phyloP scores from a whole-genome alignment of 2,329 filamentous ascomycete genomes.

The Myriangium duriaei region DNA sequence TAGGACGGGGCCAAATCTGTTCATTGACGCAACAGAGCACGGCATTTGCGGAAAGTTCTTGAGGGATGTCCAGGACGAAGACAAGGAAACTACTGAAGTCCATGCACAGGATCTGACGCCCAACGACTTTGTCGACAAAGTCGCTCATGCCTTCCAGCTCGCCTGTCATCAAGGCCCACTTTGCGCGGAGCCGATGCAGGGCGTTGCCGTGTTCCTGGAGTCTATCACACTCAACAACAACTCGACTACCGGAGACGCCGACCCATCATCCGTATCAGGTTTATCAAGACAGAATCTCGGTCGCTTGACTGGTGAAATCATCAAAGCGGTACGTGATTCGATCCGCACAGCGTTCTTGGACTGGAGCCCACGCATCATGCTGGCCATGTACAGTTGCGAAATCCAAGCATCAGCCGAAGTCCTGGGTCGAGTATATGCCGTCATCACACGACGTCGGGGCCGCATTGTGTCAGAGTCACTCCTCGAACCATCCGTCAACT shows the following conservation, averaged over 20 bases:
- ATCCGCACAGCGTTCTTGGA: constrained; percentile 81
- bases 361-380: constrained; percentile 88
- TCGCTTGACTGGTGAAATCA: constrained; percentile 82
- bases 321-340: constrained; percentile 75
- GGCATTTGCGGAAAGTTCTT: constrained; percentile 57
- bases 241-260: constrained; percentile 32
- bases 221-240: constrained; percentile 50
- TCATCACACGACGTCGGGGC: constrained; percentile 88
- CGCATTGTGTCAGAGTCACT: constrained; percentile 81
- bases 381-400: constrained; percentile 96
- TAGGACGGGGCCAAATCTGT: constrained; percentile 72
- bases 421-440: constrained; percentile 85
- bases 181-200: constrained; percentile 86
- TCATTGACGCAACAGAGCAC: constrained; percentile 69
- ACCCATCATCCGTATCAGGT: constrained; percentile 31
- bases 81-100: constrained; percentile 30
- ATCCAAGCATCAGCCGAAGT: constrained; percentile 94
- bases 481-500: constrained; percentile 92
- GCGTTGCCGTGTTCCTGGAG: constrained; percentile 82
- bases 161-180: constrained; percentile 79
- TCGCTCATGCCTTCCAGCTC: constrained; percentile 87
- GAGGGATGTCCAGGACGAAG: constrained; percentile 17
- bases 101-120: constrained; percentile 33
- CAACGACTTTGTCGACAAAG: constrained; percentile 70
- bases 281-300: constrained; percentile 52